Conservation (phyloP, 2,329 filamentous ascomycete species). For the Penicillium decumbens region DNA sequence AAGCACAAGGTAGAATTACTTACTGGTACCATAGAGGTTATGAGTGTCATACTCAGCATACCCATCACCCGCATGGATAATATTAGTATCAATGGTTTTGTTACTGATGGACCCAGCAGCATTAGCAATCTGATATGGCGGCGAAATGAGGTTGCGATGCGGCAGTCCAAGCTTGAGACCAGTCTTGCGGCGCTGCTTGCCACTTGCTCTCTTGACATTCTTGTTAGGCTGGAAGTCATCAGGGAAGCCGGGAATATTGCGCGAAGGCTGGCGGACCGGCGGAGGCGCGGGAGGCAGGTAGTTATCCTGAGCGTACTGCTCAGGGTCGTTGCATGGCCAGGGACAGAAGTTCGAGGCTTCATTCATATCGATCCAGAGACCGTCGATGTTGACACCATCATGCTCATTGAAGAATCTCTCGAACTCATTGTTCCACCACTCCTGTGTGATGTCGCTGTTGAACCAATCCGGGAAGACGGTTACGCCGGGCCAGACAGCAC, state of each 20-base stretch:
- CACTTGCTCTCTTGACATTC: neutral
- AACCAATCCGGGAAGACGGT: conserved; percentile 77
- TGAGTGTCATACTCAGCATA: conserved; percentile 69
- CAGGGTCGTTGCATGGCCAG: conserved; percentile 53
- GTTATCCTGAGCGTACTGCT: conserved; percentile 47
- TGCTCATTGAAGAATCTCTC: conserved; percentile 58
- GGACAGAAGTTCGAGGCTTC: conserved; percentile 53
- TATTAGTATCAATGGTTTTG: conserved; percentile 62
- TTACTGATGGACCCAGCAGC: conserved; percentile 50
- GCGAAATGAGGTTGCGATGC: conserved; percentile 59
- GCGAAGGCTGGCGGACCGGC: conserved; percentile 58
- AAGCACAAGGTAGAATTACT: conserved; percentile 15
- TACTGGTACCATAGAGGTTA: conserved; percentile 66
- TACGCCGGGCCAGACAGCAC: conserved; percentile 73
- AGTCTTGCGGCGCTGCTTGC: conserved; percentile 4
- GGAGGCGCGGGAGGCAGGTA: conserved; percentile 56
- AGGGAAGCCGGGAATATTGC: conserved; percentile 65
- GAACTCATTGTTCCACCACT: conserved; percentile 69
- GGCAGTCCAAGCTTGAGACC: conserved; percentile 55
- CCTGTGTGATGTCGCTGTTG: conserved; percentile 52
- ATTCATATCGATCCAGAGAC: conserved; percentile 71
- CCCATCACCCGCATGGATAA: conserved; percentile 61
- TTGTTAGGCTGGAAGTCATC: conserved; percentile 59
- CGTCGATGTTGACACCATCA: conserved; percentile 69
- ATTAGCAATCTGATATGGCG: conserved; percentile 63